phyloP scores from a whole-genome alignment of 1,139 yeast genomes.

The Lipomyces yarrowii region DNA sequence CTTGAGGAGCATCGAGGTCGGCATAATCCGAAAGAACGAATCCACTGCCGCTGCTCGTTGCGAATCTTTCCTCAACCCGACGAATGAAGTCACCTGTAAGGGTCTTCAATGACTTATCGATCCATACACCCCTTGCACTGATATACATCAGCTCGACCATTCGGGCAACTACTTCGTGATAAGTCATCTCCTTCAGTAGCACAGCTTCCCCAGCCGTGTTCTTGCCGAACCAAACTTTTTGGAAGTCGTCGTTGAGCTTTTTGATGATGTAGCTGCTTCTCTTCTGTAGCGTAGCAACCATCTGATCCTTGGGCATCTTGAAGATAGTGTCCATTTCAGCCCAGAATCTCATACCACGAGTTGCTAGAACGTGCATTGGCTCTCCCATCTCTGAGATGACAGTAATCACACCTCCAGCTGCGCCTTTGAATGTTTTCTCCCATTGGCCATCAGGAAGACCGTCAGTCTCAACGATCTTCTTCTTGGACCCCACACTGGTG shows the following conservation, averaged over 20 bases:
- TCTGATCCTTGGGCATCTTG: conserved; percentile 85
- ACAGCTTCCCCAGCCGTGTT: conserved; percentile 76
- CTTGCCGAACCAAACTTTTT: conserved; percentile 95
- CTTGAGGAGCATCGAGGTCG: conserved; percentile 69
- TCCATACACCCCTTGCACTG: conserved; percentile 80
- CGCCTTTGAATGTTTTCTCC: conserved; percentile 93
- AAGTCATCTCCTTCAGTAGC: conserved; percentile 94
- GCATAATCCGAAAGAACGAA: conserved; percentile 76
- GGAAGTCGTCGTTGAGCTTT: conserved; percentile 89
- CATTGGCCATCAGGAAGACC: conserved; percentile 89
- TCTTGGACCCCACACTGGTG: conserved; percentile 91
- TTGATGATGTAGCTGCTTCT: conserved; percentile 86
- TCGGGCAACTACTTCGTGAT: conserved; percentile 86
- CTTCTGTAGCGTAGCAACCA: conserved; percentile 75
- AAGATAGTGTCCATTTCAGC: conserved; percentile 93
- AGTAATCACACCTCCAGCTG: conserved; percentile 95
- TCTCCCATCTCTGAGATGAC: conserved; percentile 99
- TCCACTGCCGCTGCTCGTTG: conserved; percentile 50
- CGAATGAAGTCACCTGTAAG: conserved; percentile 84
- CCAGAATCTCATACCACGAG: conserved; percentile 90
- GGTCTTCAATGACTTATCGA: conserved; percentile 82
- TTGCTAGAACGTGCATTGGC: conserved; percentile 97
- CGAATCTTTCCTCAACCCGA: conserved; percentile 96
- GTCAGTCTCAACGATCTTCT: conserved; percentile 83
- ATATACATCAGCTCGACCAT: conserved; percentile 88